phyloP scores from a whole-genome alignment of 768 basidiomycete genomes.

The Mycena galopus region DNA sequence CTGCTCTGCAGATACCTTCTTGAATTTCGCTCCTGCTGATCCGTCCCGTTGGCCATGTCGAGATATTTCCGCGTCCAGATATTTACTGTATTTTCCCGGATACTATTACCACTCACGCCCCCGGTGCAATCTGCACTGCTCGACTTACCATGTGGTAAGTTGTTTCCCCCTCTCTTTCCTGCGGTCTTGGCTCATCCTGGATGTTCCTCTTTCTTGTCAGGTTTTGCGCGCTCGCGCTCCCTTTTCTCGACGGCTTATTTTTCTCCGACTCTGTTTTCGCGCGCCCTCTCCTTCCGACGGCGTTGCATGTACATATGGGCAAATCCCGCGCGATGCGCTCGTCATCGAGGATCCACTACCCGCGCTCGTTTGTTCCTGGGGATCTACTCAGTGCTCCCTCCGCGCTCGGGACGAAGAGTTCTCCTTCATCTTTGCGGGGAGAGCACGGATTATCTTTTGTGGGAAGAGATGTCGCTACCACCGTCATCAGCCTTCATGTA shows the following conservation, averaged over 20 bases:
- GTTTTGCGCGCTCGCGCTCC: background rate
- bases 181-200: background rate
- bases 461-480: background rate
- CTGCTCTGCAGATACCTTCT: too few species aligned
- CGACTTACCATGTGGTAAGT: background rate
- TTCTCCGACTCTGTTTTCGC: background rate
- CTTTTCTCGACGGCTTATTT: background rate
- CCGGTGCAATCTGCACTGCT: too few species aligned
- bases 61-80: too few species aligned
- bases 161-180: background rate
- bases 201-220: background rate
- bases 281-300: background rate
- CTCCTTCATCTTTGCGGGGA: background rate
- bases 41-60: too few species aligned
- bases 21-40: too few species aligned
- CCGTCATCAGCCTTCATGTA: too few species aligned
- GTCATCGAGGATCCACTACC: background rate
- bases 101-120: too few species aligned
- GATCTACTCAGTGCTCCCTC: too few species aligned
- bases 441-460: background rate
- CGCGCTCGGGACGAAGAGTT: background rate
- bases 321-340: background rate
- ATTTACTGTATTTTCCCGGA: too few species aligned
- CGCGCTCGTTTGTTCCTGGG: too few species aligned
- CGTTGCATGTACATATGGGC: background rate